Percentiles rank a stretch among this genome's conserved stretches.
phyloP scores from a whole-genome alignment of 495 filamentous ascomycete genomes.

The Trichodelitschia bisporula region DNA sequence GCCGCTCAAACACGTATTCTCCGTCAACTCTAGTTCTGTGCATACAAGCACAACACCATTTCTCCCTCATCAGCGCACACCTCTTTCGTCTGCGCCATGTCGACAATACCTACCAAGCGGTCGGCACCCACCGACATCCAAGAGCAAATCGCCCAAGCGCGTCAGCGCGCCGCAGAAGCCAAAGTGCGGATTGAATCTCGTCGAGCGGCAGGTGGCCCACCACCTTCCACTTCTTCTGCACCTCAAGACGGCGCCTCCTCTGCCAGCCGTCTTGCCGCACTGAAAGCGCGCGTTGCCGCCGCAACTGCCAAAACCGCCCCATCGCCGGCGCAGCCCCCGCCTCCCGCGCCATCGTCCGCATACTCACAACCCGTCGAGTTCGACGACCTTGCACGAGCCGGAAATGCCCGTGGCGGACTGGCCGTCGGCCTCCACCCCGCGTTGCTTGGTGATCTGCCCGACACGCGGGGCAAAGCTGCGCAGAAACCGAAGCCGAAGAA shows the following conservation, averaged over 20 bases:
- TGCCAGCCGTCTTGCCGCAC: too few relatives aligned
- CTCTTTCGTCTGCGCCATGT: too few relatives aligned
- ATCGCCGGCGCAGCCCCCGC: too few relatives aligned
- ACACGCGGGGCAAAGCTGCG: conserved; percentile 20
- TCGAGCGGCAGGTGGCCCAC: too few relatives aligned
- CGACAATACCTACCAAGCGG: too few relatives aligned
- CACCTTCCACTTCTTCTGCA: conserved; percentile 10
- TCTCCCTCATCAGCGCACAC: too few relatives aligned
- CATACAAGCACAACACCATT: too few relatives aligned
- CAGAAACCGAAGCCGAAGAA: conserved; percentile 35
- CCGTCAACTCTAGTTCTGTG: too few relatives aligned
- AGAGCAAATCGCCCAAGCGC: conserved; percentile 37
- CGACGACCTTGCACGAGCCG: conserved; percentile 24
- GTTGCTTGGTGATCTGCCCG: conserved; percentile 38
- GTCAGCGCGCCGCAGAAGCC: conserved; percentile 32
- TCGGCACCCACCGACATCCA: conserved; percentile 33
- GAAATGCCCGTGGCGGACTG: conserved; percentile 44
- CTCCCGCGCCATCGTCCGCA: conserved; percentile 17
- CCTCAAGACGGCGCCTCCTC: conserved; percentile 15
- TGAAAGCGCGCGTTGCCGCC: conserved; percentile 1
- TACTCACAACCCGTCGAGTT: conserved; percentile 17
- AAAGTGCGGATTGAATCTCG: conserved; percentile 22
- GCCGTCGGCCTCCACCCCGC: conserved; percentile 81
- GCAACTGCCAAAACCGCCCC: conserved; percentile 9
- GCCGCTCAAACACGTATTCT: too few relatives aligned